Percentiles rank a stretch among this genome's conserved stretches.
Conservation (phyloP, 108 stramenopile genomes). For the Asterionellopsis glacialis region DNA sequence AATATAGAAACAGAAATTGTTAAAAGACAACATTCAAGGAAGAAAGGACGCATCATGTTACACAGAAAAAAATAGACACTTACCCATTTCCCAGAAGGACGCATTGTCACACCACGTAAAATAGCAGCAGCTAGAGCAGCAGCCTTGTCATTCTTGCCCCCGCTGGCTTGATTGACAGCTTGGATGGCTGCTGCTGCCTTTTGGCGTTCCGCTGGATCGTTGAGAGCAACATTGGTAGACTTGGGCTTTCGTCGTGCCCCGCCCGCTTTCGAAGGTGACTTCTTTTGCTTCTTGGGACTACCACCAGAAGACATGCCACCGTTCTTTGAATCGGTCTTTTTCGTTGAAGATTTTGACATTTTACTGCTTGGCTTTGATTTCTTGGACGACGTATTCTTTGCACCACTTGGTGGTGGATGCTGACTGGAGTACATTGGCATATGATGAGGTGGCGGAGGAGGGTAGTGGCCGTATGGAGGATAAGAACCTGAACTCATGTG, state of each 20-base stretch:
- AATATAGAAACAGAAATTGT: background rate
- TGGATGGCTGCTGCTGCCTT: constrained; percentile 50
- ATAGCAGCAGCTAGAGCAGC: constrained; percentile 69
- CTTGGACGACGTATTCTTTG: constrained; percentile 11
- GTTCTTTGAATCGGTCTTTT: constrained; percentile 7
- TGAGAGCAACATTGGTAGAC: background rate
- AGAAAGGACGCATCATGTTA: background rate
- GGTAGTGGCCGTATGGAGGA: constrained; percentile 27
- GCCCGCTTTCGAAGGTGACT: constrained; percentile 23
- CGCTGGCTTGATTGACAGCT: constrained; percentile 53
- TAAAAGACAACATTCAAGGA: background rate
- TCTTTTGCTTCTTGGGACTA: constrained; percentile 24
- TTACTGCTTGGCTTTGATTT: constrained; percentile 8
- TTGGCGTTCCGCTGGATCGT: constrained; percentile 38
- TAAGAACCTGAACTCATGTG: constrained; percentile 33
- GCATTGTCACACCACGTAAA: constrained; percentile 74
- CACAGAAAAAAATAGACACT: constrained; percentile 3
- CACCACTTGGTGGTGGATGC: constrained; percentile 19
- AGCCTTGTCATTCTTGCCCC: constrained; percentile 65
- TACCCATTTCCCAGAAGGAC: constrained; percentile 83
- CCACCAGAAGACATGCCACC: background rate
- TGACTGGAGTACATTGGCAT: constrained; percentile 42
- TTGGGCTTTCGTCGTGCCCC: constrained; percentile 37
- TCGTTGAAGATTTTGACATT: constrained; percentile 1
- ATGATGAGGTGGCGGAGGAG: constrained; percentile 30